Percentiles rank a stretch among this genome's conserved stretches.
Conservation (phyloP, 2,329 filamentous ascomycete species). For the Ophiostoma sp. region DNA sequence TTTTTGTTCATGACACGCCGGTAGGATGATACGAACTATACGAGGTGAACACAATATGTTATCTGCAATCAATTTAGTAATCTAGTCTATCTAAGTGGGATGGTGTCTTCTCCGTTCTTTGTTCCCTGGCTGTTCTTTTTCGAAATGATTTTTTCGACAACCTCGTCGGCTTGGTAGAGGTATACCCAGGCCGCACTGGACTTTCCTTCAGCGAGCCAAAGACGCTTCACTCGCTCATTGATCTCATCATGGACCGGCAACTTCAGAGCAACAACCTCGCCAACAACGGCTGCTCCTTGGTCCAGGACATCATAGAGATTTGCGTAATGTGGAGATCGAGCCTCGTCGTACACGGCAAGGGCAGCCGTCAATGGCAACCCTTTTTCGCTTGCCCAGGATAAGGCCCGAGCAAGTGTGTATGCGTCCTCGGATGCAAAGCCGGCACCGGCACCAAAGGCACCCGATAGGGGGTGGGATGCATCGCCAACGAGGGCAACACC, state of each 20-base stretch:
- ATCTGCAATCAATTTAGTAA: too few species aligned
- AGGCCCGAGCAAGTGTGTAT: conserved; percentile 23
- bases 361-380: conserved; percentile 15
- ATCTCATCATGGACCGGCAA: conserved; percentile 25
- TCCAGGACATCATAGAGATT: conserved; percentile 25
- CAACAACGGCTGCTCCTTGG: conserved; percentile 5
- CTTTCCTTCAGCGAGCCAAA: conserved; percentile 14
- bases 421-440: conserved; percentile 27
- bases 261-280: conserved; percentile 16
- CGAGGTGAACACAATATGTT: too few species aligned
- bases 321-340: conserved; percentile 25
- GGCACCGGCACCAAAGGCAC: conserved; percentile 25
- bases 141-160: conserved; percentile 20
- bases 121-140: not conserved
- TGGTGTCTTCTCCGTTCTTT: not conserved
- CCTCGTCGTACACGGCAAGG: conserved; percentile 22
- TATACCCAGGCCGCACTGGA: conserved; percentile 24
- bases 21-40: too few species aligned
- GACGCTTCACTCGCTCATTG: conserved; percentile 20
- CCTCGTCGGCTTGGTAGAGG: conserved; percentile 21
- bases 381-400: conserved; percentile 21
- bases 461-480: conserved; percentile 43
- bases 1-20: too few species aligned
- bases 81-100: not conserved
- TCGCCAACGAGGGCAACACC: conserved; percentile 45